Evolutionary conservation across 805 yeast species (phyloP).

Genomic region (Metschnikowia chrysomelidarum): DNA sequence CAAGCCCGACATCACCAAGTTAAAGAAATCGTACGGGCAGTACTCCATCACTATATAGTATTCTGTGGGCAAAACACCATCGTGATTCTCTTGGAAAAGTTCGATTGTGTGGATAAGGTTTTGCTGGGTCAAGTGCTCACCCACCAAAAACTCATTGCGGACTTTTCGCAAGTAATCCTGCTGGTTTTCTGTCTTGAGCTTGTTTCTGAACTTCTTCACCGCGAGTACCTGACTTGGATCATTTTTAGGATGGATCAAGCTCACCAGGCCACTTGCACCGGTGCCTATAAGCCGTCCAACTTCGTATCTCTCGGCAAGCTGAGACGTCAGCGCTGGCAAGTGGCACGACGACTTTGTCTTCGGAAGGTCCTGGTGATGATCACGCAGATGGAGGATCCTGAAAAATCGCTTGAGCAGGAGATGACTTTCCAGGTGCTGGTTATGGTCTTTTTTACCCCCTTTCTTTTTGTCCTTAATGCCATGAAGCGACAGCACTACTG

Average conservation of each 20-base stretch:
- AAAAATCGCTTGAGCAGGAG: conserved; percentile 49
- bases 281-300: conserved; percentile 73
- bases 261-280: conserved; percentile 96
- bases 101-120: conserved; percentile 82
- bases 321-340: conserved; percentile 18
- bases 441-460: conserved; percentile 8
- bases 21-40: conserved; percentile 88
- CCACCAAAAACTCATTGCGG: conserved; percentile 77
- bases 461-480: conserved; percentile 4
- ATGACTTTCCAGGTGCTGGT: conserved; percentile 12
- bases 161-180: conserved; percentile 75
- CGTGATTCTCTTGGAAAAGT: conserved; percentile 57
- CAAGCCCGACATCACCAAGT: conserved; percentile 85
- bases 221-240: conserved; percentile 62
- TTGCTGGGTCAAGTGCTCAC: conserved; percentile 68
- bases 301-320: conserved; percentile 59
- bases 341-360: conserved; percentile 9
- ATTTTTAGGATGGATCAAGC: conserved; percentile 64
- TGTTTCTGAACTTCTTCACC: conserved; percentile 78
- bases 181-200: conserved; percentile 58
- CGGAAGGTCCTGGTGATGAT: conserved; percentile 8
- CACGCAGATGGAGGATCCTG: conserved; percentile 42
- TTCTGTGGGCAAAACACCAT: conserved; percentile 20
- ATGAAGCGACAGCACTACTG: conserved; percentile 6
- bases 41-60: conserved; percentile 87